Evolutionary conservation across 2,329 filamentous ascomycete species (phyloP), one percentile per base, ranked within the genome.

Genomic region (Monilinia aucupariae): DNA sequence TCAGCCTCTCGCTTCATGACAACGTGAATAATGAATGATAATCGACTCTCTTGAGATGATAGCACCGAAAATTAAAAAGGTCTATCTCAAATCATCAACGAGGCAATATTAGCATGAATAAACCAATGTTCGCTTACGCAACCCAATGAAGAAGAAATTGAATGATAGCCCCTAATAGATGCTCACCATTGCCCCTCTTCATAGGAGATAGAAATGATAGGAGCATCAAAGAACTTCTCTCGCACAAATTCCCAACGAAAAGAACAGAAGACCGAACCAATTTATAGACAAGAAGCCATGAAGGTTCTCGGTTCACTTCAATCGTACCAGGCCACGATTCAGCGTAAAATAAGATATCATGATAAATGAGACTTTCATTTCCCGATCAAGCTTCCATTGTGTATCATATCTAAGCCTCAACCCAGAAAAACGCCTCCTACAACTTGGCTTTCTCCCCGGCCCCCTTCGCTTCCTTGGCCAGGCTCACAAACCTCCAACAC

Each of bases 401-500:
- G 25, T 7, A 37, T 39, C n/a, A 27, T 34, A 9, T 5, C 34
- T 17, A 25, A 17, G 15, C 34, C 22, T 27, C n/a, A 47, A 22
- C 45, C 22, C 45, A 10, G n/a, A 47, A 25, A 22, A 12, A n/a
- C n/a, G 9, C n/a, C 27, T 8, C 27, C 54, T 59, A 80, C 64
- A 81, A 69, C 69, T 78, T 81, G 52, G 76, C 73, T 68, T 75
- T 76, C 22, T 68, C 69, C 17, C 66, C 72, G 41, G 68, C 68
- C 61, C 73, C 37, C 71, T 68, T 60, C 61, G 67, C 56, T 71
- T 68, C 72, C 22, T 78, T 79, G 62, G 81, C 77, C 68, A 78
- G 76, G 70, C 82, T 75, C 64, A 92, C 87, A 69, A 91, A 76
- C 64, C 82, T 79, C 91, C 92, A 97, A 7, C 91, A 90, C 70